These are phyloP conservation scores for Lactarius sp. DNA, from an alignment of 768 basidiomycete genomes.

Conservation along the genomic window DNA sequence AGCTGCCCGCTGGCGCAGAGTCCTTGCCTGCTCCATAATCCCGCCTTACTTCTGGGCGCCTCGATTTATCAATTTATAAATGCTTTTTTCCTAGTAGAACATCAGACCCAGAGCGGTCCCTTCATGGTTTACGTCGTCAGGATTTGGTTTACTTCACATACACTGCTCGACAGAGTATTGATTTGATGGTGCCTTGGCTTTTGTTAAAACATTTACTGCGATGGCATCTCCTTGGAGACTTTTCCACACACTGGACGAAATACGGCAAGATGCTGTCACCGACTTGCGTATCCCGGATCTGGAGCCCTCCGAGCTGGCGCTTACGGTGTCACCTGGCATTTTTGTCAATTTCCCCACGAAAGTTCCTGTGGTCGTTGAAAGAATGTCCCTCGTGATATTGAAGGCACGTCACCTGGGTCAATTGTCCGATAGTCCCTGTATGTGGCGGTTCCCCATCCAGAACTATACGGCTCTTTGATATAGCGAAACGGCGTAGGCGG, in stretches of 20 bases:
- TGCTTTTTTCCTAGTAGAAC: neutral
- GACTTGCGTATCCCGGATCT: neutral
- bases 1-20: neutral
- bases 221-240: constrained; percentile 13
- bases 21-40: neutral
- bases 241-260: constrained; percentile 5
- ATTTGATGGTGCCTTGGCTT: constrained; percentile 13
- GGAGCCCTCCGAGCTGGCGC: neutral
- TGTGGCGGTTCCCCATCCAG: neutral
- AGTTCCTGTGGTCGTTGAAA: neutral
- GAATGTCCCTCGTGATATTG: constrained; percentile 4
- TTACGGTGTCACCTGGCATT: neutral
- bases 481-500: neutral
- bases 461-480: neutral
- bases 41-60: neutral
- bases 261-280: constrained; percentile 1
- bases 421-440: neutral
- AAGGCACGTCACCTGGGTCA: constrained; percentile 2
- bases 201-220: neutral
- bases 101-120: neutral
- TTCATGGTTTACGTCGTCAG: constrained; percentile 1
- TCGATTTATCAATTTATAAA: neutral
- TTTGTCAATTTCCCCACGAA: neutral
- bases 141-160: neutral
- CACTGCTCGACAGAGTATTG: neutral